phyloP scores from a whole-genome alignment of 352 stramenopile species.

The Phytophthora pistaciae region DNA sequence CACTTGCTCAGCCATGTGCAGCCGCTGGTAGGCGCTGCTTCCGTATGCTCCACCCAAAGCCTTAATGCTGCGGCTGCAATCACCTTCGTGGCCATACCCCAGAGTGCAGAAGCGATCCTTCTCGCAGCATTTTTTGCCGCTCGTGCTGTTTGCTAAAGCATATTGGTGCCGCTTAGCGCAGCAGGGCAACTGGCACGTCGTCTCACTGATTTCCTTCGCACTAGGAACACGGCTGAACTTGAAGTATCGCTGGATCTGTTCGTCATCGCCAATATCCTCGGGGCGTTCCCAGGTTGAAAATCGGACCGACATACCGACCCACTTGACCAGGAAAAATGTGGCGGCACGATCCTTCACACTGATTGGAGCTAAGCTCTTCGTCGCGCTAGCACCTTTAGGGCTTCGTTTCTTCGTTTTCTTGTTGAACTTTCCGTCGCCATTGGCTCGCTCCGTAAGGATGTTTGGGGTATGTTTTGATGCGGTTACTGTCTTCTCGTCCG shows the following conservation, averaged over 20 bases:
- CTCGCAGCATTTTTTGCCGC: constrained; percentile 65
- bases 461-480: constrained; percentile 42
- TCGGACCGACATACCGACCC: constrained; percentile 84
- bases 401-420: constrained; percentile 48
- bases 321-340: constrained; percentile 92
- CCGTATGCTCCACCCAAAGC: constrained; percentile 75
- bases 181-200: constrained; percentile 87
- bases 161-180: constrained; percentile 84
- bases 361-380: constrained; percentile 32
- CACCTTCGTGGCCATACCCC: constrained; percentile 72
- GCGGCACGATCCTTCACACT: constrained; percentile 49
- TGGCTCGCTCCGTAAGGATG: constrained; percentile 58
- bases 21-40: constrained; percentile 63
- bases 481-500: constrained; percentile 13
- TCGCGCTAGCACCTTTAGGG: constrained; percentile 31
- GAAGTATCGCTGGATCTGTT: constrained; percentile 91
- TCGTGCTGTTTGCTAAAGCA: constrained; percentile 47
- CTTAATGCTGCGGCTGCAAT: constrained; percentile 85
- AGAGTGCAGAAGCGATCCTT: constrained; percentile 89
- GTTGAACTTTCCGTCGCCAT: constrained; percentile 83
- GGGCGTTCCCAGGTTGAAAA: constrained; percentile 90
- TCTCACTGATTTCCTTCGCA: constrained; percentile 83
- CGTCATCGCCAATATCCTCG: constrained; percentile 90
- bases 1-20: constrained; percentile 88
- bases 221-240: constrained; percentile 88